Conservation (phyloP, 768 basidiomycete genomes). For the Exsudoporus frostii region DNA sequence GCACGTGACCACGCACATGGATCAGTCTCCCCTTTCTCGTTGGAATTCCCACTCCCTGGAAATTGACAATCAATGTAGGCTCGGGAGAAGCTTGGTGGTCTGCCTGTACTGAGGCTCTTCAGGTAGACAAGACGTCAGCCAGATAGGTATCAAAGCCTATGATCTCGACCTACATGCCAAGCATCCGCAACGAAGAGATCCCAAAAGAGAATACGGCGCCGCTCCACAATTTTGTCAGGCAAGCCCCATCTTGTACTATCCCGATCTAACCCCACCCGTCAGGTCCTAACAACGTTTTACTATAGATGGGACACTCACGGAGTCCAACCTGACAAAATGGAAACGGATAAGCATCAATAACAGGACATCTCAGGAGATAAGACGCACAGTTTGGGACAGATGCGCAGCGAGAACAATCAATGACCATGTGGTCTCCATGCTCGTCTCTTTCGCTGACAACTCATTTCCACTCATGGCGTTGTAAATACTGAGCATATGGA, state of each 20-base stretch:
- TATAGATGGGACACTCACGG: constrained; percentile 44
- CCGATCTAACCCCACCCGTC: constrained; percentile 41
- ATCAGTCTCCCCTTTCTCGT: constrained; percentile 16
- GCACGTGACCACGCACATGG: constrained; percentile 26
- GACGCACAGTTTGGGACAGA: constrained; percentile 59
- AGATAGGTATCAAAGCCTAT: not conserved
- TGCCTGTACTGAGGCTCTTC: constrained; percentile 66
- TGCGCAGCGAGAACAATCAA: constrained; percentile 63
- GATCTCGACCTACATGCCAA: constrained; percentile 51
- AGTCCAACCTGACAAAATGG: constrained; percentile 53
- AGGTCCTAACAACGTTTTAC: constrained; percentile 8
- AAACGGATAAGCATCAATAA: constrained; percentile 12
- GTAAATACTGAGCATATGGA: constrained; percentile 68
- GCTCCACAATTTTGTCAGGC: constrained; percentile 57
- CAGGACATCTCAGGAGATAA: not conserved
- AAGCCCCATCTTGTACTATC: constrained; percentile 65
- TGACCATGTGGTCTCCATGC: constrained; percentile 72
- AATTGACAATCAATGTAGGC: constrained; percentile 66
- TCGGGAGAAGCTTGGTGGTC: constrained; percentile 65
- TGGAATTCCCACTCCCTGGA: constrained; percentile 35
- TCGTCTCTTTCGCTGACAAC: constrained; percentile 51
- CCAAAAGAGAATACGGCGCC: constrained; percentile 73
- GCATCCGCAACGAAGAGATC: constrained; percentile 70
- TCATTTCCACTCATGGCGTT: constrained; percentile 69
- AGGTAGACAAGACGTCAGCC: constrained; percentile 8